These are phyloP conservation scores for Alternaria solani DNA, from an alignment of 2,329 filamentous ascomycete species.

Conservation along the genomic window DNA sequence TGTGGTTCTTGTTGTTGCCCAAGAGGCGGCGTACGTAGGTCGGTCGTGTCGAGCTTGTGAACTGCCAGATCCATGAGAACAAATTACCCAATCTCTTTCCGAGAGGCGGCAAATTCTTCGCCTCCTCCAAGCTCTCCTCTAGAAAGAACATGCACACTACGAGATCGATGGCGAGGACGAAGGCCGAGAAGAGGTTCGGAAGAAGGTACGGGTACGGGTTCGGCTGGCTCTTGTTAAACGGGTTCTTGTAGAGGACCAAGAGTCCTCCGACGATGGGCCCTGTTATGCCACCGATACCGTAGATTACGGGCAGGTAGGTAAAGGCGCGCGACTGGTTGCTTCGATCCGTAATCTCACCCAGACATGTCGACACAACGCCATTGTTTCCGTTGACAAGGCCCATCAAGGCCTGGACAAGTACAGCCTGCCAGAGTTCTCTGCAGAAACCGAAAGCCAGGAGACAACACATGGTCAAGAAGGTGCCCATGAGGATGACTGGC, in stretches of 20 bases:
- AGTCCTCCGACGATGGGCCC: slow-evolving; percentile 91
- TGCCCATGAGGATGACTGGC: slow-evolving; percentile 82
- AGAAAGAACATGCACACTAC: slow-evolving; percentile 80
- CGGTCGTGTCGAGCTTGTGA: slow-evolving; percentile 65
- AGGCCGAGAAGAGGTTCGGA: slow-evolving; percentile 82
- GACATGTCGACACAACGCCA: slow-evolving; percentile 88
- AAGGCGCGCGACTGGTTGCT: slow-evolving; percentile 95
- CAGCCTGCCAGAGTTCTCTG: slow-evolving; percentile 79
- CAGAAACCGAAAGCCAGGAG: slow-evolving; percentile 91
- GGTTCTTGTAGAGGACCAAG: slow-evolving; percentile 71
- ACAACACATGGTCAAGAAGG: slow-evolving; percentile 79
- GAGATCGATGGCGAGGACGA: slow-evolving; percentile 75
- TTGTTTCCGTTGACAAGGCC: slow-evolving; percentile 95
- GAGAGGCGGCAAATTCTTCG: slow-evolving; percentile 67
- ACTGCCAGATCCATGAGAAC: slow-evolving; percentile 76
- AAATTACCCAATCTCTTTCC: slow-evolving; percentile 65
- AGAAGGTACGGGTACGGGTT: slow-evolving; percentile 81
- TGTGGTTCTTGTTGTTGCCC: slow-evolving; percentile 33
- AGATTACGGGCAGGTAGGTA: slow-evolving; percentile 94
- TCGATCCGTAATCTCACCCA: slow-evolving; percentile 93
- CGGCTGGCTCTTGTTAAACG: slow-evolving; percentile 59
- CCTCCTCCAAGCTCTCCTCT: slow-evolving; percentile 82
- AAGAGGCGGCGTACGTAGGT: slow-evolving; percentile 63
- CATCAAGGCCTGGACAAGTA: slow-evolving; percentile 88
- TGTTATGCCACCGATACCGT: slow-evolving; percentile 91